These are phyloP conservation scores for Globisporangium ultimum DNA, from an alignment of 352 stramenopile species.

Conservation along the genomic window DNA sequence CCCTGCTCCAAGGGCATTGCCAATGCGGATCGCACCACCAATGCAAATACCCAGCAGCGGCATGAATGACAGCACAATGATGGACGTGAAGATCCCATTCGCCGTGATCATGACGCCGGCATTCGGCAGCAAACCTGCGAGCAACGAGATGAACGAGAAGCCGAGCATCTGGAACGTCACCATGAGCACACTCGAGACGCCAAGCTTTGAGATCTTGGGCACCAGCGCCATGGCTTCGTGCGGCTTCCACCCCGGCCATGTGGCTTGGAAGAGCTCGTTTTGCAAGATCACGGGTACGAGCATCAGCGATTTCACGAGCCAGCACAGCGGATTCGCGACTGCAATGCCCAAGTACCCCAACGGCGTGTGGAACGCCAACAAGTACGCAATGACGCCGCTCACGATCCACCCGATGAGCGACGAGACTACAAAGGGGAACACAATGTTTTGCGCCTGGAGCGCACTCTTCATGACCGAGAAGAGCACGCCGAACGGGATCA, in stretches of 20 bases:
- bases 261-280: slow-evolving; percentile 19
- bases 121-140: slow-evolving; percentile 20
- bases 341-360: slow-evolving; percentile 57
- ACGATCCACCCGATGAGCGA: slow-evolving; percentile 37
- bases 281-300: slow-evolving; percentile 17
- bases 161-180: slow-evolving; percentile 15
- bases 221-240: slow-evolving; percentile 15
- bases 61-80: slow-evolving; percentile 23
- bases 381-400: slow-evolving; percentile 42
- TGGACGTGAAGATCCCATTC: slow-evolving; percentile 21
- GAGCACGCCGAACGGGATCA: slow-evolving; percentile 41
- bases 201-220: slow-evolving; percentile 15
- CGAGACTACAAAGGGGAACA: slow-evolving; percentile 40
- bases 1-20: slow-evolving; percentile 21
- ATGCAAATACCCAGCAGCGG: slow-evolving; percentile 17
- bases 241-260: slow-evolving; percentile 30
- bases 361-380: slow-evolving; percentile 47
- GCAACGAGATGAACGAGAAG: slow-evolving; percentile 15
- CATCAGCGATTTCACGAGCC: slow-evolving; percentile 20
- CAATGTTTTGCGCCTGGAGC: slow-evolving; percentile 66
- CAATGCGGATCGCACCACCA: slow-evolving; percentile 21
- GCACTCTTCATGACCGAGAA: slow-evolving; percentile 52
- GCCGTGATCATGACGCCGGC: slow-evolving; percentile 19
- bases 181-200: slow-evolving; percentile 17
- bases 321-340: slow-evolving; percentile 43